These are phyloP conservation scores for Candida wancherniae DNA, from an alignment of 805 yeast genomes.

Conservation along the genomic window DNA sequence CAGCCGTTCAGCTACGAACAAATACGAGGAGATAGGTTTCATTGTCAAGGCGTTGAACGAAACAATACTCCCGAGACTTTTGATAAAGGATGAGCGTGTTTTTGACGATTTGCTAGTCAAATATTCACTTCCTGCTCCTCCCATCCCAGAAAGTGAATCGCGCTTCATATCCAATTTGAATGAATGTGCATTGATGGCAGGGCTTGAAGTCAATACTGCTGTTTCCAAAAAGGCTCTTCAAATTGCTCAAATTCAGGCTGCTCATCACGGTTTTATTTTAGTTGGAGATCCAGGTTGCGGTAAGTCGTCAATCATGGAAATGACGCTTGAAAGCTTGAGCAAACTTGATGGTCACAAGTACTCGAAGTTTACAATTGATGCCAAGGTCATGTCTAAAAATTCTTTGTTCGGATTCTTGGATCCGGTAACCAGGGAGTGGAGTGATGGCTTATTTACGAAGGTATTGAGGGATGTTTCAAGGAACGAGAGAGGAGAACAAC, in stretches of 20 bases:
- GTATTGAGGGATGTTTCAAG: constrained; percentile 54
- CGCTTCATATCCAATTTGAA: constrained; percentile 23
- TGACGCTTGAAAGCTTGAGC: constrained; percentile 44
- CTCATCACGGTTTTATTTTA: constrained; percentile 76
- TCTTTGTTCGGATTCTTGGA: constrained; percentile 69
- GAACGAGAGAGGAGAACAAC: constrained; percentile 54
- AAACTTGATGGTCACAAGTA: constrained; percentile 26
- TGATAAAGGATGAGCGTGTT: constrained; percentile 44
- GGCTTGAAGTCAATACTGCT: constrained; percentile 26
- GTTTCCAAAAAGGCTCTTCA: constrained; percentile 60
- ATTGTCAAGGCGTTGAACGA: constrained; percentile 45
- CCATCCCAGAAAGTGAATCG: constrained; percentile 18
- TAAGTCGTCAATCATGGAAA: constrained; percentile 52
- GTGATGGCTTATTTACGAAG: constrained; percentile 76
- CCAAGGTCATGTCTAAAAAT: constrained; percentile 68
- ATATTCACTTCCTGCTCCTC: constrained; percentile 14
- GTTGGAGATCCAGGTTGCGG: constrained; percentile 78
- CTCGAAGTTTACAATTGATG: constrained; percentile 52
- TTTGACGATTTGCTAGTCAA: constrained; percentile 19
- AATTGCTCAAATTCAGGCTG: constrained; percentile 51
- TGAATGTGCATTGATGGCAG: constrained; percentile 24
- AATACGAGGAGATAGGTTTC: constrained; percentile 4
- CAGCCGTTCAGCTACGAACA: neutral
- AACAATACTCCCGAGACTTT: constrained; percentile 64
- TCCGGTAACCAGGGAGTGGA: constrained; percentile 81